These are phyloP conservation scores for Stevia rebaudiana DNA, from an alignment of 140 eudicot species.

Conservation along the genomic window DNA sequence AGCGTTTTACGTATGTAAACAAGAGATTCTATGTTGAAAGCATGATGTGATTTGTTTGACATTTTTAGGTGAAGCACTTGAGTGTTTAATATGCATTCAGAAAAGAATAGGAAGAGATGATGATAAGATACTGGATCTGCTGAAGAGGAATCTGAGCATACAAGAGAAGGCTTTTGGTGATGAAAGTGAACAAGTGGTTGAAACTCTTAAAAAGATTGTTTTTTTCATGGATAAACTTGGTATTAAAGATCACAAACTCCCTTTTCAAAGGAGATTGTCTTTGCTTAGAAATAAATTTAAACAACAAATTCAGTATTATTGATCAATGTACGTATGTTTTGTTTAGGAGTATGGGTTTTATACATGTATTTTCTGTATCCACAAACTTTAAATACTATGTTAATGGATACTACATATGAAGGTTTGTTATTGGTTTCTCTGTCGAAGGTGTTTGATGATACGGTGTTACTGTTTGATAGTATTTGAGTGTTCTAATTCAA, in stretches of 20 bases:
- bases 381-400: too few species aligned
- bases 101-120: constrained; percentile 61
- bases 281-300: constrained; percentile 51
- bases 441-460: too few species aligned
- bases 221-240: constrained; percentile 73
- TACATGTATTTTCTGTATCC: too few species aligned
- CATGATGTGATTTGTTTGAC: constrained; percentile 5
- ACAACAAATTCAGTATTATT: constrained; percentile 33
- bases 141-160: constrained; percentile 63
- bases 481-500: too few species aligned
- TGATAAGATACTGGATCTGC: constrained; percentile 43
- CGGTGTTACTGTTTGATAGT: too few species aligned
- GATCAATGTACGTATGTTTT: too few species aligned
- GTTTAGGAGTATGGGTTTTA: too few species aligned
- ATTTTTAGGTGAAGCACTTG: constrained; percentile 77
- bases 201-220: constrained; percentile 67
- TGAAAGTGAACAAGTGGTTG: constrained; percentile 63
- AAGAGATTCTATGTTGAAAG: background rate
- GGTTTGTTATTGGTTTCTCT: too few species aligned
- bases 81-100: constrained; percentile 79
- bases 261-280: constrained; percentile 67
- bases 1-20: background rate
- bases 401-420: too few species aligned
- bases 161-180: constrained; percentile 79
- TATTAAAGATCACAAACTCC: constrained; percentile 49